Base-by-base conservation (phyloP, 2,329 filamentous ascomycete species). In the Colletotrichum sp. region DNA sequence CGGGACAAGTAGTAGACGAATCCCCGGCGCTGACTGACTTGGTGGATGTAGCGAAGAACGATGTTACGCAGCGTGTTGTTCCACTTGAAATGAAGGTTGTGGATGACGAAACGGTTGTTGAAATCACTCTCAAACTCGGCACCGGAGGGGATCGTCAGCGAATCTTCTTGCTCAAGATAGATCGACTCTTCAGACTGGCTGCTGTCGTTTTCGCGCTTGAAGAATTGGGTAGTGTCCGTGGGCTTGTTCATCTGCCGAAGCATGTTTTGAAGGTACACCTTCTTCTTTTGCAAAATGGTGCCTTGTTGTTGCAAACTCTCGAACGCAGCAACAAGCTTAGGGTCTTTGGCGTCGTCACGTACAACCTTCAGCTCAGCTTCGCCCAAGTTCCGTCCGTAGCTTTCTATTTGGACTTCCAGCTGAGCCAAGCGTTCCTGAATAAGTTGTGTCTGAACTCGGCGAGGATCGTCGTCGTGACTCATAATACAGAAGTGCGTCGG, bases 1-100 rank as follows among this genome's bases (percentile, higher is more conserved):
- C 96, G 92, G 13, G 98, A 99, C 86, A 99, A 94, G 85, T 99
- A 99, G 87, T 99, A 99, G 34, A 99, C 93, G 82, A 99, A 99
- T 69, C 97, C 98, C 79, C 97, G 93, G 68, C 97, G 92, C 85
- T 99, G 98, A 83, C 96, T 96, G 81, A 98, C 97, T 87, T 99
- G 97, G 82, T 99, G 97, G 78, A 97, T 98, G 84, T 99, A 99
- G 28, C 97, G 95, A 55, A 99, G 90, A 66, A 99, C 97, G 81
- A 98, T 98, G 82, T 99, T 99, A 75, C 97, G 93, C 49, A 99
- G 87, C 13, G 96, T 92, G 80, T 99, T 99, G 87, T 98, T 99
- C 97, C 97, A 99, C 85, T 99, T 99, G 73, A 99, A 88, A 81
- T 99, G 97, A 83, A 98, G 92, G 81, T 99, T 99, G 88, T 99